Evolutionary conservation across 371 early-diverging fungal genomes (phyloP).

Genomic region (Mucor irregularis): DNA sequence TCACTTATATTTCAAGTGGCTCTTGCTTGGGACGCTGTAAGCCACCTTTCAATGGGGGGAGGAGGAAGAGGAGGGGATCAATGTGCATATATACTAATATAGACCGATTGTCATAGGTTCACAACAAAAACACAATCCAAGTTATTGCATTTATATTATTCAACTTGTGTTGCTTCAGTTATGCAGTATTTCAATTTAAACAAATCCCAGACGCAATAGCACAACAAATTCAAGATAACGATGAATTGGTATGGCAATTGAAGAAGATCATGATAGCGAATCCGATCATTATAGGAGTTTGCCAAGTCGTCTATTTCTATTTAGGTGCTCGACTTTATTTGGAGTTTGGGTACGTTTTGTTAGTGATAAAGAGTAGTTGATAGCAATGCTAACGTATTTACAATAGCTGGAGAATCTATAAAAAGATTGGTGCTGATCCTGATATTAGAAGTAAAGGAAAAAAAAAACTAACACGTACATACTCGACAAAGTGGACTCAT

Average conservation of each 20-base stretch:
- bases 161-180: constrained; percentile 76
- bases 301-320: constrained; percentile 44
- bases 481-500: not conserved
- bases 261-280: constrained; percentile 38
- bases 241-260: constrained; percentile 5
- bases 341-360: constrained; percentile 71
- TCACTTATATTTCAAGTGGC: constrained; percentile 74
- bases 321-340: constrained; percentile 65
- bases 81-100: too few species aligned
- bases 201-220: constrained; percentile 36
- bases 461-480: not conserved
- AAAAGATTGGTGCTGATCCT: constrained; percentile 31
- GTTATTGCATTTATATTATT: constrained; percentile 82
- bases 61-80: too few species aligned
- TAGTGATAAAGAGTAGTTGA: too few species aligned
- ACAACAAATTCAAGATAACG: not conserved
- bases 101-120: constrained; percentile 63
- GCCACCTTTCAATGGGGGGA: too few species aligned
- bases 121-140: constrained; percentile 85
- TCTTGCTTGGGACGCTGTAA: constrained; percentile 78
- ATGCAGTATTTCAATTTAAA: constrained; percentile 73
- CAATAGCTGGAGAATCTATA: constrained; percentile 28
- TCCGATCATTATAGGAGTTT: constrained; percentile 42
- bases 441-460: constrained; percentile 71
- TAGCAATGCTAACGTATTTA: not conserved